phyloP scores from a whole-genome alignment of 805 yeast genomes.

The Clavispora santaluciae region DNA sequence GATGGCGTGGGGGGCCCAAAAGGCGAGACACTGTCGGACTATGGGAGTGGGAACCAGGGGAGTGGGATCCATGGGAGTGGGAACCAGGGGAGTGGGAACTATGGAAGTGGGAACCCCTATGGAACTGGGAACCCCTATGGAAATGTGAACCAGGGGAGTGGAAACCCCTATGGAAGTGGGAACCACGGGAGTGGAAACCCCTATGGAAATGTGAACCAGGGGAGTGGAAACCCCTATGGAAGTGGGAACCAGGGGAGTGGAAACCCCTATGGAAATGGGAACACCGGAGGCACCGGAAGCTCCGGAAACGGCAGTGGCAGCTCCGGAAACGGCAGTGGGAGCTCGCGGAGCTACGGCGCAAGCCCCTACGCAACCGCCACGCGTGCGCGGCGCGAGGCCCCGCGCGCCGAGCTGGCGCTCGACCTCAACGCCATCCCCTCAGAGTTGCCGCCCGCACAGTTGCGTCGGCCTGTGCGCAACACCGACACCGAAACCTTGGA shows the following conservation, averaged over 20 bases:
- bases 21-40: neutral
- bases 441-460: slow-evolving; percentile 19
- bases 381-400: neutral
- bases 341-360: too few species aligned
- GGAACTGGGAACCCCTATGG: too few species aligned
- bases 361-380: too few species aligned
- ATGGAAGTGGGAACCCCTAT: too few species aligned
- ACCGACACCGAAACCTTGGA: slow-evolving; percentile 26
- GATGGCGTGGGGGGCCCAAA: slow-evolving; percentile 2
- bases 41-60: too few species aligned
- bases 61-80: too few species aligned
- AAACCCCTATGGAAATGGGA: too few species aligned
- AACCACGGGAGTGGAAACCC: slow-evolving; percentile 3
- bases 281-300: too few species aligned
- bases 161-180: neutral
- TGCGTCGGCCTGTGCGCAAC: slow-evolving; percentile 17
- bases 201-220: too few species aligned
- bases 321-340: too few species aligned
- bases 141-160: neutral
- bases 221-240: too few species aligned
- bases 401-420: slow-evolving; percentile 29
- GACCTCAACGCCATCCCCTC: slow-evolving; percentile 38
- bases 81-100: too few species aligned
- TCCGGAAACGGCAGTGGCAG: slow-evolving; percentile 5
- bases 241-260: slow-evolving; percentile 3